Evolutionary conservation across 108 stramenopile species (phyloP).

Genomic region (Skeletonema menzelii): DNA sequence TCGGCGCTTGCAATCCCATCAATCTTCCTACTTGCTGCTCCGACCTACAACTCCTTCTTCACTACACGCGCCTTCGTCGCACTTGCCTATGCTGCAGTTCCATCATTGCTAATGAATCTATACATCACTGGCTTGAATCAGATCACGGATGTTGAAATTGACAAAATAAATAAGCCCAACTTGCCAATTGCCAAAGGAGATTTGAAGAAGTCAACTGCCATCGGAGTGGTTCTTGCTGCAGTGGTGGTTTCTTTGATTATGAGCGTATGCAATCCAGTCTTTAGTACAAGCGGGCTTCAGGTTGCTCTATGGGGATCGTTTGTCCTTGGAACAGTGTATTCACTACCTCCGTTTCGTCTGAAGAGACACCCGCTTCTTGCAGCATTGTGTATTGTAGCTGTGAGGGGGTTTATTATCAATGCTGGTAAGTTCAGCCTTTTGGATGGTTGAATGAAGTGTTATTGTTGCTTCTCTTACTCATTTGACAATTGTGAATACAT

Average conservation of each 20-base stretch:
- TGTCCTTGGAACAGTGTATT: slow-evolving; percentile 90
- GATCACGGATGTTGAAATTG: slow-evolving; percentile 96
- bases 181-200: slow-evolving; percentile 90
- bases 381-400: slow-evolving; percentile 93
- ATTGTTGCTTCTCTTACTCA: neutral
- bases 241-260: slow-evolving; percentile 60
- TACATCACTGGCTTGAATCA: slow-evolving; percentile 98
- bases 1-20: slow-evolving; percentile 92
- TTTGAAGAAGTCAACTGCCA: slow-evolving; percentile 60
- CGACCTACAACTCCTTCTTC: slow-evolving; percentile 58
- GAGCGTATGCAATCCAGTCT: slow-evolving; percentile 62
- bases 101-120: slow-evolving; percentile 93
- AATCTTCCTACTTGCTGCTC: slow-evolving; percentile 85
- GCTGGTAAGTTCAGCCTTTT: slow-evolving; percentile 62
- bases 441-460: slow-evolving; percentile 31
- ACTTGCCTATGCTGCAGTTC: slow-evolving; percentile 79
- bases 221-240: slow-evolving; percentile 52
- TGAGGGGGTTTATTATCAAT: slow-evolving; percentile 93
- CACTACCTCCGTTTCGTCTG: slow-evolving; percentile 80
- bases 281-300: slow-evolving; percentile 63
- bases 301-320: slow-evolving; percentile 85
- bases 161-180: slow-evolving; percentile 95
- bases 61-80: slow-evolving; percentile 44
- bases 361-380: slow-evolving; percentile 95
- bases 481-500: neutral